Percentiles rank a stretch among this genome's conserved stretches.
phyloP scores from a whole-genome alignment of 1,139 yeast genomes.

The Meyerozyma elateridarum region DNA sequence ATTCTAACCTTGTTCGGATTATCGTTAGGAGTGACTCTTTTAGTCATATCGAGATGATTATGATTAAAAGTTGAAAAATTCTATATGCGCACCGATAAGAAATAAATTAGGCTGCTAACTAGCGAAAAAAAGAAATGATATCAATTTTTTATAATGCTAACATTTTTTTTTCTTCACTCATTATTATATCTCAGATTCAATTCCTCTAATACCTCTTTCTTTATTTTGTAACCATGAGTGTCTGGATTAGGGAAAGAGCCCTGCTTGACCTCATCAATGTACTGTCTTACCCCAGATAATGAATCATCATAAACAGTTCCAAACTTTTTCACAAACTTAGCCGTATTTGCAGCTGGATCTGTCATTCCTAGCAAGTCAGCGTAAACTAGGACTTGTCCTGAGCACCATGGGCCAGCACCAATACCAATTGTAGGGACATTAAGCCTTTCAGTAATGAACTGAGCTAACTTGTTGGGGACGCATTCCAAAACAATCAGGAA shows the following conservation, averaged over 20 bases:
- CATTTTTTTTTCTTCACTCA: too few relatives aligned
- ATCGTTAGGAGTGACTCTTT: constrained; percentile 26
- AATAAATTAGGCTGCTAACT: neutral
- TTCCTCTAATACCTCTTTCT: constrained; percentile 56
- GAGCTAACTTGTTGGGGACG: constrained; percentile 73
- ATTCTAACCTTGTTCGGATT: constrained; percentile 44
- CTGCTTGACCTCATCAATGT: constrained; percentile 53
- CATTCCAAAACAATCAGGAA: constrained; percentile 79
- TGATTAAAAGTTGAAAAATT: too few relatives aligned
- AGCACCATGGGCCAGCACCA: constrained; percentile 83
- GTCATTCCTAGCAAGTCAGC: constrained; percentile 80
- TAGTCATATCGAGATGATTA: too few relatives aligned
- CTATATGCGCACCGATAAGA: neutral
- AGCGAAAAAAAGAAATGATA: neutral
- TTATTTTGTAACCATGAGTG: constrained; percentile 67
- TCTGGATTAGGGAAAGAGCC: constrained; percentile 56
- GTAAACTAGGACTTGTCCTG: constrained; percentile 89
- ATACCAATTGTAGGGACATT: constrained; percentile 86
- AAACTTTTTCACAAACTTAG: constrained; percentile 78
- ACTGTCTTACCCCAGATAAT: constrained; percentile 48
- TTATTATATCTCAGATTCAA: too few relatives aligned
- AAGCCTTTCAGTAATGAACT: constrained; percentile 54
- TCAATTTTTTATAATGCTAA: neutral
- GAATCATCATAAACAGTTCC: constrained; percentile 48
- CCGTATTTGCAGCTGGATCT: constrained; percentile 43